These are phyloP conservation scores for Hypoxylon trugodes DNA, from an alignment of 495 filamentous ascomycete genomes.

Conservation along the genomic window DNA sequence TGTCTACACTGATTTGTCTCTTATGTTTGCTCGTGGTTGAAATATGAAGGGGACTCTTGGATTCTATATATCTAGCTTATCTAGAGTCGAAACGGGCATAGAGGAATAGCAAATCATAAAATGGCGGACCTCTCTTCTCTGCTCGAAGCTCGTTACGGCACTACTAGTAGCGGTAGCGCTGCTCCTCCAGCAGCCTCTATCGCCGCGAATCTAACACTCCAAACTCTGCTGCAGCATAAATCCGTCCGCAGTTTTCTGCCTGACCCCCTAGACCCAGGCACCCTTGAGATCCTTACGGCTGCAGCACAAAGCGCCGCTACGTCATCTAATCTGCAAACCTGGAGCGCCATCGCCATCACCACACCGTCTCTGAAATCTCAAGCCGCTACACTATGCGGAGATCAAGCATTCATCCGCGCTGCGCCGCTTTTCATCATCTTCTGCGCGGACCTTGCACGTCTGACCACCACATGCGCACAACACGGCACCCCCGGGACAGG, in stretches of 20 bases:
- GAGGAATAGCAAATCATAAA: not conserved
- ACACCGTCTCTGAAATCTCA: slow-evolving; percentile 60
- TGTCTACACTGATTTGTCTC: slow-evolving; percentile 4
- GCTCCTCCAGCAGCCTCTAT: not conserved
- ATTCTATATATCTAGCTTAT: not conserved
- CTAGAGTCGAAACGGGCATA: not conserved
- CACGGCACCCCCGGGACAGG: slow-evolving; percentile 47
- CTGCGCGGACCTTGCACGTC: slow-evolving; percentile 68
- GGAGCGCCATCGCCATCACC: slow-evolving; percentile 68
- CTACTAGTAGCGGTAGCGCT: slow-evolving; percentile 2
- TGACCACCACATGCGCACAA: slow-evolving; percentile 58
- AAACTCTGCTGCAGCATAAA: slow-evolving; percentile 34
- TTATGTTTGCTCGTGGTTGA: not conserved
- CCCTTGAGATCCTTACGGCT: slow-evolving; percentile 64
- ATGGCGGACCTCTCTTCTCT: slow-evolving; percentile 29
- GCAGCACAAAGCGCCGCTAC: slow-evolving; percentile 67
- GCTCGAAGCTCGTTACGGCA: slow-evolving; percentile 36
- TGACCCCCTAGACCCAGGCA: slow-evolving; percentile 50
- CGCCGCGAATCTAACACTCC: slow-evolving; percentile 17
- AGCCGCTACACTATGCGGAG: slow-evolving; percentile 59
- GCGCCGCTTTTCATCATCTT: slow-evolving; percentile 66
- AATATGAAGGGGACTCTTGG: not conserved
- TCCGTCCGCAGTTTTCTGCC: slow-evolving; percentile 33
- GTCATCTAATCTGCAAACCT: slow-evolving; percentile 63
- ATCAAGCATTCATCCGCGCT: slow-evolving; percentile 60